phyloP scores from a whole-genome alignment of 805 yeast genomes.

The Saturnispora bothae region DNA sequence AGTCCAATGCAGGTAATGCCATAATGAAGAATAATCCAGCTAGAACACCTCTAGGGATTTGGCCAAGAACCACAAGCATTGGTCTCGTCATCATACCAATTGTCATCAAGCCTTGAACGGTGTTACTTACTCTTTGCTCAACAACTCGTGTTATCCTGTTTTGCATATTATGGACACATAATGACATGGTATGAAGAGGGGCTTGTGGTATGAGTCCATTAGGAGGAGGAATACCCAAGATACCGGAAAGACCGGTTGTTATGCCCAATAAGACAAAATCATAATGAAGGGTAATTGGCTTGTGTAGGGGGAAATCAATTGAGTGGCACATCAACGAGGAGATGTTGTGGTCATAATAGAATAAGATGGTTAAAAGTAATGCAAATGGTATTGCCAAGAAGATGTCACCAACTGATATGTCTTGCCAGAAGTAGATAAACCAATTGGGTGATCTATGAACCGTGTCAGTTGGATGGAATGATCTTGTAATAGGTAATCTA shows the following conservation, averaged over 20 bases:
- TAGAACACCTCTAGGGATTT: conserved; percentile 85
- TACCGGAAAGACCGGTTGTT: conserved; percentile 79
- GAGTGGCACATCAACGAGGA: conserved; percentile 90
- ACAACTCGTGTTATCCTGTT: conserved; percentile 46
- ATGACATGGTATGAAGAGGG: conserved; percentile 77
- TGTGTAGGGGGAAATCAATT: conserved; percentile 64
- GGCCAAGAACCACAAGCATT: conserved; percentile 63
- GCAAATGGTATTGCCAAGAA: conserved; percentile 94
- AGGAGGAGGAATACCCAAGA: conserved; percentile 89
- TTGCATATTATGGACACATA: conserved; percentile 44
- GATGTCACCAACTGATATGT: conserved; percentile 58
- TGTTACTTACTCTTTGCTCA: conserved; percentile 82
- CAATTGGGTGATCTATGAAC: conserved; percentile 46
- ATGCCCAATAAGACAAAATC: conserved; percentile 78
- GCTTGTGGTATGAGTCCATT: conserved; percentile 97
- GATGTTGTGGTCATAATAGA: conserved; percentile 93
- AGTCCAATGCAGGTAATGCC: conserved; percentile 75
- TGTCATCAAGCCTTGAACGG: conserved; percentile 73
- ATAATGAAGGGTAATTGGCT: conserved; percentile 89
- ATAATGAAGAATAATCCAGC: conserved; percentile 89
- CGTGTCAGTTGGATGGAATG: conserved; percentile 64
- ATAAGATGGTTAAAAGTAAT: conserved; percentile 66
- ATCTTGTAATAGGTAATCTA: conserved; percentile 53
- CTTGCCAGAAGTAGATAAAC: conserved; percentile 69
- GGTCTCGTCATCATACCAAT: conserved; percentile 88